These are phyloP conservation scores for Akanthomyces uredinophilus DNA, from an alignment of 2,329 filamentous ascomycete species.

Conservation along the genomic window DNA sequence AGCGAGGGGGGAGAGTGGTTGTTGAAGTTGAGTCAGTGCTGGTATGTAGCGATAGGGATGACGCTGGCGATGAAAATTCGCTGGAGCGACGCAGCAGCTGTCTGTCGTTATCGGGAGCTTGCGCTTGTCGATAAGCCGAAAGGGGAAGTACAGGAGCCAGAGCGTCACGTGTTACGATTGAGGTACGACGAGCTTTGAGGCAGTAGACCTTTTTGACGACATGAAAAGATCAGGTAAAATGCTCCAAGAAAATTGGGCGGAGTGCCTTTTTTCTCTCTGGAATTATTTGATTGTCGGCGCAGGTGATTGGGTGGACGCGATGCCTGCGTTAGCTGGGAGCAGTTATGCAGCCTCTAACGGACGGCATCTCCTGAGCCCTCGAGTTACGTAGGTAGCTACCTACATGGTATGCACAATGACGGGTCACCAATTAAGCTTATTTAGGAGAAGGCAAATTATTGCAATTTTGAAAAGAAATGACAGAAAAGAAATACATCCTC, in stretches of 20 bases:
- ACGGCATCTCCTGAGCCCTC: no score
- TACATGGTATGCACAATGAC: neutral
- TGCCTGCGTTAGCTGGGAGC: neutral
- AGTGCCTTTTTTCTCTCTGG: neutral
- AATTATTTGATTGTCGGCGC: neutral
- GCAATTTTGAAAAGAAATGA: no score
- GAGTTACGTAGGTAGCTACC: no score
- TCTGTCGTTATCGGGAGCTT: neutral
- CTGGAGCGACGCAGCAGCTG: neutral
- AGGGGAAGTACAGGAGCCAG: neutral
- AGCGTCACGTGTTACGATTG: neutral
- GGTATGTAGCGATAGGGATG: neutral
- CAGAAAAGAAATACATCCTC: neutral
- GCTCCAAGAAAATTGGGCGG: no score
- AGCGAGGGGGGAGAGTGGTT: constrained; percentile 1
- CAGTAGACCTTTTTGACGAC: no score
- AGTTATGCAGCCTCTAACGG: no score
- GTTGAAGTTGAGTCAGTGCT: neutral
- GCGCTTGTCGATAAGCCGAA: constrained; percentile 14
- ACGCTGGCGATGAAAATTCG: constrained; percentile 14
- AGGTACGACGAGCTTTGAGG: no score
- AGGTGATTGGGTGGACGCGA: neutral
- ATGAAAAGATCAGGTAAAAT: neutral
- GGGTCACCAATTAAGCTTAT: neutral
- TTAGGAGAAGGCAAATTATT: no score